Evolutionary conservation across 2,329 filamentous ascomycete species (phyloP), one percentile per base, ranked within the genome.

Genomic region (Biscogniauxia marginata): DNA sequence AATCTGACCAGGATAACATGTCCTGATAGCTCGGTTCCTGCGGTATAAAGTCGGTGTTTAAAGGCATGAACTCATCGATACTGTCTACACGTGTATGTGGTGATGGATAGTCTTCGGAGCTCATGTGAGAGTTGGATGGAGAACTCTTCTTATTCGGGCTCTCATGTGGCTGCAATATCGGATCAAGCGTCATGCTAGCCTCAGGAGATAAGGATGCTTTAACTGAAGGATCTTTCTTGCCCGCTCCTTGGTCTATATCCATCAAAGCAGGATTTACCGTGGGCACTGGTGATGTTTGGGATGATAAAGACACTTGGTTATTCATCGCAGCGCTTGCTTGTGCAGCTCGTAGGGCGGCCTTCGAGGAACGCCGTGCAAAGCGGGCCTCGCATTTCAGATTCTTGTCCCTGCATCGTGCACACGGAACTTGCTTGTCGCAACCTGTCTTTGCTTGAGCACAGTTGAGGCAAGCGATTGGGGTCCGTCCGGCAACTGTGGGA

Each of bases 381-480:
- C 81, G 73, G 2, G 78, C 75, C 4, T 74, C 75, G 61, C 81
- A 78, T 1, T 72, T 65, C n/a, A 81, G 65, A 54, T 74, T 76
- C 66, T 81, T 81, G 46, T 80, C 77, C 5, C 72, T 67, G 55
- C 79, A 82, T 54, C 78, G 71, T n/a, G 75, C 72, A 60, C 79
- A 82, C 0, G 79, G 79, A 1, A 77, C 73, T 53, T 71, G 70
- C 64, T 81, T 82, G 56, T 81, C 78, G 54, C 79, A 82, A 7
- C 76, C 77, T 2, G 78, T 80, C 67, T 82, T 81, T 25, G 78
- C 79, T 60, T 72, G 77, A 24, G 78, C 76, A 55, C 79, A 82
- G 58, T 78, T 77, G 46, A 74, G 70, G 64, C 79, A 82, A 3
- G 79, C 78, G 59, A 82, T 82, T 4, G 75, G 76, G 8, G 74